Conservation (phyloP, 2,329 filamentous ascomycete species). For the Hymenoscyphus fraxineus region DNA sequence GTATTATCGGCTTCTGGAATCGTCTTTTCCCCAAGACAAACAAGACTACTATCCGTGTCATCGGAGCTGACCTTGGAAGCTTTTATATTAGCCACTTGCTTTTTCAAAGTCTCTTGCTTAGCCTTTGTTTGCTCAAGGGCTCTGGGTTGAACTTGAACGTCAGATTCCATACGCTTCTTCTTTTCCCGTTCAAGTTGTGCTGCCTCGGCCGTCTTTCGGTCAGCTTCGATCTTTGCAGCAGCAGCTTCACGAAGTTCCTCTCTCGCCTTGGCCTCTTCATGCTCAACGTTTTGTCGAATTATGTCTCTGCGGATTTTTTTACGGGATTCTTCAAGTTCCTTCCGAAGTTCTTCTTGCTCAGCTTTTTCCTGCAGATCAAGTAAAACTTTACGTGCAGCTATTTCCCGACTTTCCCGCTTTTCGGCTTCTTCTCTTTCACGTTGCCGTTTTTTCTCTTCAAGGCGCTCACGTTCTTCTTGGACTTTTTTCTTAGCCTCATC, state of each 20-base stretch:
- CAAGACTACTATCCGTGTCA: not conserved
- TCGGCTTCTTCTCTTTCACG: not conserved
- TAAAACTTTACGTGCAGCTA: not conserved
- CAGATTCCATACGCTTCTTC: conserved; percentile 6
- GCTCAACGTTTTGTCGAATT: not conserved
- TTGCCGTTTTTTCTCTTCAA: conserved; percentile 3
- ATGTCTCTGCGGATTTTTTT: not conserved
- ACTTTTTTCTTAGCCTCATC: conserved; percentile 11
- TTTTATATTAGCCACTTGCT: conserved; percentile 18
- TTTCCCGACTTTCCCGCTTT: not conserved
- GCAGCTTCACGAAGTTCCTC: not conserved
- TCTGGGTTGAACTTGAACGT: conserved; percentile 12
- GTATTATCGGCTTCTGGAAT: not conserved
- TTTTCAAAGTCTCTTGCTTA: conserved; percentile 20
- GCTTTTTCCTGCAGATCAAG: conserved; percentile 8
- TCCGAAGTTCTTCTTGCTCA: not conserved
- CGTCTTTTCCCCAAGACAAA: not conserved
- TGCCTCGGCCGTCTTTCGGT: not conserved
- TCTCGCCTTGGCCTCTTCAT: not conserved
- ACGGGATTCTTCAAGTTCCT: not conserved
- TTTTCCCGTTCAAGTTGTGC: conserved; percentile 9
- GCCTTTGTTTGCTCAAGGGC: conserved; percentile 15
- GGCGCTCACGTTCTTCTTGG: conserved; percentile 11
- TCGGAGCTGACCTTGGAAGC: conserved; percentile 11
- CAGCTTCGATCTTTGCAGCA: not conserved